Evolutionary conservation across 257 asterid genomes (phyloP).

Genomic region (Fraxinus excelsior): DNA sequence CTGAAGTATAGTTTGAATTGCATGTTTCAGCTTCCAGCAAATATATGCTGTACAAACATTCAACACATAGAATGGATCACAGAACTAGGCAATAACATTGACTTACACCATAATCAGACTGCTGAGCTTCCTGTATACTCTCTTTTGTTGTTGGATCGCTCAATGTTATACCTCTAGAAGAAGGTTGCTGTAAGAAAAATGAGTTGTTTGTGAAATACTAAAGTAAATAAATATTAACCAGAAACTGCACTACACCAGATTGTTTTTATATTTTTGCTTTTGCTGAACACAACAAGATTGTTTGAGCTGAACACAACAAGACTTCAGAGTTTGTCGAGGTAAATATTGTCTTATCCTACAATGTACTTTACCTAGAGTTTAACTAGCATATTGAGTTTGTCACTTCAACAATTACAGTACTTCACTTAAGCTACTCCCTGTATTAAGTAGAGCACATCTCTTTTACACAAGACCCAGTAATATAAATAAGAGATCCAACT

Average conservation of each 20-base stretch:
- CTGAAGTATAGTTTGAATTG: background rate
- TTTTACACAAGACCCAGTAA: slow-evolving; percentile 7
- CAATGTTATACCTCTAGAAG: slow-evolving; percentile 40
- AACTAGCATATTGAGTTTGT: slow-evolving; percentile 1
- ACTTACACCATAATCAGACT: slow-evolving; percentile 42
- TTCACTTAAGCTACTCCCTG: slow-evolving; percentile 6
- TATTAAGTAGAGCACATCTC: background rate
- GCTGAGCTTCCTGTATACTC: slow-evolving; percentile 42
- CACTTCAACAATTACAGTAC: background rate
- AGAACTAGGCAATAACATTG: background rate
- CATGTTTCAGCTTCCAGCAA: background rate
- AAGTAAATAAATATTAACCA: background rate
- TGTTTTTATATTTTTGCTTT: slow-evolving; percentile 4
- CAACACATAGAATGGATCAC: background rate
- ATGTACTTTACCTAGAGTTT: background rate
- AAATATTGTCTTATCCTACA: slow-evolving; percentile 6
- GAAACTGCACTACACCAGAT: slow-evolving; percentile 19
- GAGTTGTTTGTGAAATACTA: slow-evolving; percentile 17
- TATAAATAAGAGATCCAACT: background rate
- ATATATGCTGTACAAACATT: background rate
- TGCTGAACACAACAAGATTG: background rate
- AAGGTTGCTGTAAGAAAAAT: slow-evolving; percentile 44
- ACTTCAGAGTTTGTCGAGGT: background rate
- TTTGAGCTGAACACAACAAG: background rate
- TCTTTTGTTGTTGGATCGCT: slow-evolving; percentile 36